These are phyloP conservation scores for Mycena galopus DNA, from an alignment of 768 basidiomycete genomes.

Conservation along the genomic window DNA sequence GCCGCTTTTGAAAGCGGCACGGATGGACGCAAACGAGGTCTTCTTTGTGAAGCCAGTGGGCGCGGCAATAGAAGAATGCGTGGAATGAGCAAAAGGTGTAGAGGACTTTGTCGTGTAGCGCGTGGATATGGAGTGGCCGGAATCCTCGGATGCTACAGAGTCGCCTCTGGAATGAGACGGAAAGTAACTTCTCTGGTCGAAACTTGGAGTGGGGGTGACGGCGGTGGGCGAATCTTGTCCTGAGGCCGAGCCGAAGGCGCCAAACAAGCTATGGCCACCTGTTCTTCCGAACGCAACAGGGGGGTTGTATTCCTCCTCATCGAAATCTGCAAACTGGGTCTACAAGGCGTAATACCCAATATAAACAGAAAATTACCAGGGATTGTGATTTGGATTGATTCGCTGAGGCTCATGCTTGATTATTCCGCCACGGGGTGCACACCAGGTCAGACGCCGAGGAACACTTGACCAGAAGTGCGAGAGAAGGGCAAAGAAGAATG, in stretches of 20 bases:
- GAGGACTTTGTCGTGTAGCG: slow-evolving; percentile 60
- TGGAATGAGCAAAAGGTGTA: slow-evolving; percentile 75
- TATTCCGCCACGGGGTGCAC: background rate
- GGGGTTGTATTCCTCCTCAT: slow-evolving; percentile 76
- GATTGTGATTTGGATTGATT: slow-evolving; percentile 74
- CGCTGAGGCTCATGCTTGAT: slow-evolving; percentile 39
- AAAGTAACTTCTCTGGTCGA: slow-evolving; percentile 72
- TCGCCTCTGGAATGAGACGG: slow-evolving; percentile 79
- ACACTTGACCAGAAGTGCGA: slow-evolving; percentile 37
- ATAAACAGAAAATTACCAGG: slow-evolving; percentile 56
- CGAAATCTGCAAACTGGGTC: slow-evolving; percentile 69
- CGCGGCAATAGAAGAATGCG: slow-evolving; percentile 78
- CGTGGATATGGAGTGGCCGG: slow-evolving; percentile 70
- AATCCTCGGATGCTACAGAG: slow-evolving; percentile 84
- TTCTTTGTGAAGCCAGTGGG: slow-evolving; percentile 82
- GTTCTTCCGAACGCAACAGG: slow-evolving; percentile 81
- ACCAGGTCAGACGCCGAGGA: slow-evolving; percentile 16
- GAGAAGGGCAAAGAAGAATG: slow-evolving; percentile 27
- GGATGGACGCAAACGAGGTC: slow-evolving; percentile 86
- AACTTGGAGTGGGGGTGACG: slow-evolving; percentile 60
- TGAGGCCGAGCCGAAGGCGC: slow-evolving; percentile 50
- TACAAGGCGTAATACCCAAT: slow-evolving; percentile 7
- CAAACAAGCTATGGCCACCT: slow-evolving; percentile 52
- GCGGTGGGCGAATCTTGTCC: slow-evolving; percentile 78
- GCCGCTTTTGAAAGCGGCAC: slow-evolving; percentile 85